Conservation (phyloP, 768 basidiomycete genomes). For the Boletus reticuloceps region DNA sequence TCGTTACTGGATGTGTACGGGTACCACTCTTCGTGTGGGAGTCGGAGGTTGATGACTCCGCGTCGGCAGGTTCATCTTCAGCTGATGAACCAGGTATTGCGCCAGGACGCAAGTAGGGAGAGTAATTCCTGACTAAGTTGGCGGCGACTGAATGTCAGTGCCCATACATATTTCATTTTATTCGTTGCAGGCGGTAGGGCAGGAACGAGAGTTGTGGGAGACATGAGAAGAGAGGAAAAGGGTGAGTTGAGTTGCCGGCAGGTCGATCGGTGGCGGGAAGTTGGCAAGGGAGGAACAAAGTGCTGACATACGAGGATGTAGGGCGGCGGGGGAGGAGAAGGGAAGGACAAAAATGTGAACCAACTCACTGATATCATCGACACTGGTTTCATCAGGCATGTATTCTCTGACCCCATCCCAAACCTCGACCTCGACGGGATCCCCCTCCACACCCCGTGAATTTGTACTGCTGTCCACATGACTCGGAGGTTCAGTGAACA, state of each 20-base stretch:
- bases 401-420: conserved; percentile 73
- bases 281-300: conserved; percentile 20
- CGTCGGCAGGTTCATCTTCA: conserved; percentile 4
- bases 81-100: conserved; percentile 14
- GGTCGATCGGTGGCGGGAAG: conserved; percentile 29
- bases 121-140: conserved; percentile 91
- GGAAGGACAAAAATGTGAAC: conserved; percentile 15
- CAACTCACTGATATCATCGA: conserved; percentile 86
- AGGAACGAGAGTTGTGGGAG: conserved; percentile 33
- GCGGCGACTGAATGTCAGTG: conserved; percentile 79
- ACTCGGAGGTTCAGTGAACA: conserved; percentile 40
- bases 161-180: conserved; percentile 36
- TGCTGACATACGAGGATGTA: conserved; percentile 17
- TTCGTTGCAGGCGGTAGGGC: conserved; percentile 20
- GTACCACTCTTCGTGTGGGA: conserved; percentile 45
- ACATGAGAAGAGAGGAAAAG: conserved; percentile 24
- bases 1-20: conserved; percentile 64
- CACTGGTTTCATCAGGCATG: conserved; percentile 63
- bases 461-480: neutral
- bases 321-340: conserved; percentile 21
- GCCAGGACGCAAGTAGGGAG: conserved; percentile 64
- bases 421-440: conserved; percentile 59
- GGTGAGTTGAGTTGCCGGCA: conserved; percentile 23
- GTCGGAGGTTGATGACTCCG: conserved; percentile 1
- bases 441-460: neutral